These are phyloP conservation scores for Aspergillus arachidicola DNA, from an alignment of 2,329 filamentous ascomycete genomes.

Conservation along the genomic window DNA sequence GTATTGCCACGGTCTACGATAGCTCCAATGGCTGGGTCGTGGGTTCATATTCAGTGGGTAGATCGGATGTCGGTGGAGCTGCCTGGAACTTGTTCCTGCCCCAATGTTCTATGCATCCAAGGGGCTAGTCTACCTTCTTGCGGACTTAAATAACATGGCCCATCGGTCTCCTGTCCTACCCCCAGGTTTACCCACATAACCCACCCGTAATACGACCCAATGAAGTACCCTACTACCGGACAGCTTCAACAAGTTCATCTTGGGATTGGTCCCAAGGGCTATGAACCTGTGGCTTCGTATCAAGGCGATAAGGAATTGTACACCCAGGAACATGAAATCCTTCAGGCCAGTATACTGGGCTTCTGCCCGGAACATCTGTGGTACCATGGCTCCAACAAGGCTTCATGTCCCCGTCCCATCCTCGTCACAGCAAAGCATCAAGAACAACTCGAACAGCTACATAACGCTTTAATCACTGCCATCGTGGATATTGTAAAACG, in stretches of 20 bases:
- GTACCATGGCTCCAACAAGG: neutral
- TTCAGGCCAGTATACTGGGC: constrained; percentile 3
- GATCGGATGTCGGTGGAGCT: no score
- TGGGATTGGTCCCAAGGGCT: neutral
- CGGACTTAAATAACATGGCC: no score
- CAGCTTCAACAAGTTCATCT: neutral
- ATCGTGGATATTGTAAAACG: constrained; percentile 30
- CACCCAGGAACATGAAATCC: neutral
- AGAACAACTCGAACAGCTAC: constrained; percentile 13
- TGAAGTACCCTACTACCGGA: neutral
- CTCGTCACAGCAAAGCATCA: constrained; percentile 6
- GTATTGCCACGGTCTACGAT: no score
- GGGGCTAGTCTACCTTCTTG: no score
- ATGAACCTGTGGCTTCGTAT: neutral
- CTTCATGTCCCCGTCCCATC: constrained; percentile 6
- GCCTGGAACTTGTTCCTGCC: no score
- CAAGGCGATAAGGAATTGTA: neutral
- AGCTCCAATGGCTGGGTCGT: no score
- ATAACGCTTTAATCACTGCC: constrained; percentile 24
- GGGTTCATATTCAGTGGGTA: no score
- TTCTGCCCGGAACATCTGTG: constrained; percentile 6
- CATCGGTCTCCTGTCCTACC: no score
- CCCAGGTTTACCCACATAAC: no score
- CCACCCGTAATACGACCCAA: neutral
- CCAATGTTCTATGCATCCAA: no score